These are phyloP conservation scores for Syzygium malaccense DNA, from an alignment of 441 rosid genomes.

Conservation along the genomic window DNA sequence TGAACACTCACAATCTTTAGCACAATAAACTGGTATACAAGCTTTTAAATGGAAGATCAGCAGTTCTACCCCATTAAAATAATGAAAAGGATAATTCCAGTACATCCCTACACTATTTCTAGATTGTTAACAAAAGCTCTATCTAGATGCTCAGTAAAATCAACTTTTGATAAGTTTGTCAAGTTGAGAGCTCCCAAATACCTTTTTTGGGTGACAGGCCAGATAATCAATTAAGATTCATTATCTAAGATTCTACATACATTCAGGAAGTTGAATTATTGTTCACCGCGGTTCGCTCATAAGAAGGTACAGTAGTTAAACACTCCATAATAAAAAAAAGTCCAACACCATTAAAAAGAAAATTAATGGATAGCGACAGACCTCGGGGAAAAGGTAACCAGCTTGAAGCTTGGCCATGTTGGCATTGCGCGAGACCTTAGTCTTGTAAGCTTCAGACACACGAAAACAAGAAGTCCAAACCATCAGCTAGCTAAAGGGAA, in stretches of 20 bases:
- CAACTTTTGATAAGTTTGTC: not conserved
- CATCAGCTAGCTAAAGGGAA: not conserved
- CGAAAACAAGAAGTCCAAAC: conserved; percentile 1
- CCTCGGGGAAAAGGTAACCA: conserved; percentile 96
- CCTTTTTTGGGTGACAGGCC: not conserved
- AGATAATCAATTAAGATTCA: not conserved
- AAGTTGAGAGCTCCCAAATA: not conserved
- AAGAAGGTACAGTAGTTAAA: not conserved
- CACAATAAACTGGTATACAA: not conserved
- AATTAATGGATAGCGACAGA: conserved; percentile 15
- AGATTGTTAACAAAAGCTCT: not conserved
- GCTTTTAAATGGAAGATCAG: not conserved
- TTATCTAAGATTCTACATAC: not conserved
- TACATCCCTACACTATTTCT: not conserved
- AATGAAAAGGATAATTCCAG: not conserved
- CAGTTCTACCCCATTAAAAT: not conserved
- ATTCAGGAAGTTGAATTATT: not conserved
- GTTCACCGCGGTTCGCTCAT: not conserved
- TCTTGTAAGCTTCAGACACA: conserved; percentile 57
- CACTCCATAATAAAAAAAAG: not conserved
- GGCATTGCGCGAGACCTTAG: conserved; percentile 74
- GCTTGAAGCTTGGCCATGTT: conserved; percentile 97
- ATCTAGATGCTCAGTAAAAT: no score
- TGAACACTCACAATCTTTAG: not conserved
- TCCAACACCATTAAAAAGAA: not conserved